Evolutionary conservation across 805 yeast species (phyloP).

Genomic region (Scheffersomyces amazonensis): DNA sequence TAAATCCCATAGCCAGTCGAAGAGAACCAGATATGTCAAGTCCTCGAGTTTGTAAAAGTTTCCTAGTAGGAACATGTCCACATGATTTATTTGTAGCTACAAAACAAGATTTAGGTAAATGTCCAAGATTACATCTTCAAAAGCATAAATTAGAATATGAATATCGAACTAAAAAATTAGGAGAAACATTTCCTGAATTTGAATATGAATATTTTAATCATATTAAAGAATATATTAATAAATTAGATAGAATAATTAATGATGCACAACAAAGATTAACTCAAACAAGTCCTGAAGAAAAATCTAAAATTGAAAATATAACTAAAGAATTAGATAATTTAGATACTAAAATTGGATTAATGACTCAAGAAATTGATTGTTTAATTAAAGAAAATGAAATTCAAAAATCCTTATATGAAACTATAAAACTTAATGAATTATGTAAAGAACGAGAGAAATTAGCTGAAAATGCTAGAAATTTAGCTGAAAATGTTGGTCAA

Average conservation of each 20-base stretch:
- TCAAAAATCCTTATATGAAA: slow-evolving; percentile 48
- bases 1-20: slow-evolving; percentile 23
- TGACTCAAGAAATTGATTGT: slow-evolving; percentile 61
- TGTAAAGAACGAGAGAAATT: slow-evolving; percentile 48
- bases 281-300: slow-evolving; percentile 68
- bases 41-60: slow-evolving; percentile 69
- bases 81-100: slow-evolving; percentile 80
- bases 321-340: slow-evolving; percentile 58
- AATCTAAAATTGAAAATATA: slow-evolving; percentile 51
- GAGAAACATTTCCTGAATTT: slow-evolving; percentile 47
- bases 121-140: slow-evolving; percentile 73
- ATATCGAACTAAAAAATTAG: slow-evolving; percentile 35
- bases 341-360: slow-evolving; percentile 62
- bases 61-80: slow-evolving; percentile 83
- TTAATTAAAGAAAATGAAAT: slow-evolving; percentile 50
- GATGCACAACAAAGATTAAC: slow-evolving; percentile 64
- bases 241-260: slow-evolving; percentile 63
- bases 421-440: slow-evolving; percentile 42
- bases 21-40: slow-evolving; percentile 40
- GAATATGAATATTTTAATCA: slow-evolving; percentile 48
- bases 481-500: slow-evolving; percentile 75
- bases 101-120: slow-evolving; percentile 77
- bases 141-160: slow-evolving; percentile 72
- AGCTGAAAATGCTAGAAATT: slow-evolving; percentile 53
- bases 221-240: slow-evolving; percentile 55